A percentile compares a stretch with the other conserved stretches of the same genome.
These are phyloP conservation scores for Atractiella rhizophila DNA, from an alignment of 768 basidiomycete genomes.

Conservation along the genomic window DNA sequence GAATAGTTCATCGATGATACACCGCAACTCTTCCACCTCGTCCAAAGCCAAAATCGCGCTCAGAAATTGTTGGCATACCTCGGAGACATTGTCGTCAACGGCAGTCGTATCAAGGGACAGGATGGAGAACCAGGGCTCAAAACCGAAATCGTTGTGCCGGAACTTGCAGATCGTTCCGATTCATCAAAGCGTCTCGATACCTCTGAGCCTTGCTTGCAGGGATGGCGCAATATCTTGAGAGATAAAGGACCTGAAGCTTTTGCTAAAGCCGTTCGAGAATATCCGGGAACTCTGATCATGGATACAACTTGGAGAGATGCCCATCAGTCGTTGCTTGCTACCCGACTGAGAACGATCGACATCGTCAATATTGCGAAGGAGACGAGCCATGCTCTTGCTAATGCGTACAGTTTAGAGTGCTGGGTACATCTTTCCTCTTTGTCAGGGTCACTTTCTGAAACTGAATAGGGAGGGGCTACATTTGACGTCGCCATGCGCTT, in stretches of 20 bases:
- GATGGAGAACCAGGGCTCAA: slow-evolving; percentile 80
- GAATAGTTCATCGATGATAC: slow-evolving; percentile 92
- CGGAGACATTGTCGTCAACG: slow-evolving; percentile 92
- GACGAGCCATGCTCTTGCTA: slow-evolving; percentile 78
- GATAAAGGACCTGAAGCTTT: slow-evolving; percentile 94
- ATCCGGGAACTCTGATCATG: slow-evolving; percentile 86
- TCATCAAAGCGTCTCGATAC: slow-evolving; percentile 49
- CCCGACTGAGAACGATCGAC: slow-evolving; percentile 79
- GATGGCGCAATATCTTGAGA: slow-evolving; percentile 97
- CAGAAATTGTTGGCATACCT: slow-evolving; percentile 92
- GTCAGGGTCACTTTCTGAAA: background rate
- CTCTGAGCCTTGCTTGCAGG: slow-evolving; percentile 52
- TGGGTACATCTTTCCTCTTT: slow-evolving; percentile 71
- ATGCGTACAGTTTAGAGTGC: slow-evolving; percentile 89
- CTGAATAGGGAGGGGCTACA: slow-evolving; percentile 42
- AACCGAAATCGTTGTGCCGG: slow-evolving; percentile 59
- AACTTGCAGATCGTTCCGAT: slow-evolving; percentile 50
- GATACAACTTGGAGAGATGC: slow-evolving; percentile 99
- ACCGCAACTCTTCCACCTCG: slow-evolving; percentile 95
- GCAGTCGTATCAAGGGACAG: slow-evolving; percentile 92
- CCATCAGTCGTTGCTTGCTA: slow-evolving; percentile 90
- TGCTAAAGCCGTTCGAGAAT: slow-evolving; percentile 87
- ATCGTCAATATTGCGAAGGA: slow-evolving; percentile 98
- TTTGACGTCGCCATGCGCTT: slow-evolving; percentile 99
- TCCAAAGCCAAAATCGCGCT: slow-evolving; percentile 90